phyloP scores from a whole-genome alignment of 2,329 filamentous ascomycete species.

The Camillea tinctor region DNA sequence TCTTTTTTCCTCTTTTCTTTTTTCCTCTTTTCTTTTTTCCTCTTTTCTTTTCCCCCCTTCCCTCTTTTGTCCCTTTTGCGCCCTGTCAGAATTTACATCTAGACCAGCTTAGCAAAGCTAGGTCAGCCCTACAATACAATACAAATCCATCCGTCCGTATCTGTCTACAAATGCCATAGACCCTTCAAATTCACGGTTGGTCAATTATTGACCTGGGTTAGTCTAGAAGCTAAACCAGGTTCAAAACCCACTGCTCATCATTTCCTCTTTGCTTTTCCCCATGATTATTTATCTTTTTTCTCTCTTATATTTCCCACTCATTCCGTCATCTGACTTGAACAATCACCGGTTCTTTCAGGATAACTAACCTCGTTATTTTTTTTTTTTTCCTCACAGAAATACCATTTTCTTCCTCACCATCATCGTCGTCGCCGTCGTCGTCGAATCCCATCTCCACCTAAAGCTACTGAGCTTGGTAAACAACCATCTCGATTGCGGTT shows the following conservation, averaged over 20 bases:
- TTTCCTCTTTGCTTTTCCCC: constrained; percentile 10
- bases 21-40: not conserved
- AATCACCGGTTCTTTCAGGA: not conserved
- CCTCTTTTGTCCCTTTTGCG: too few species aligned
- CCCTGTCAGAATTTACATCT: too few species aligned
- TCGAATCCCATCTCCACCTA: not conserved
- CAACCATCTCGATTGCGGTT: not conserved
- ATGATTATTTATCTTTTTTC: not conserved
- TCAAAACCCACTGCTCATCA: constrained; percentile 6
- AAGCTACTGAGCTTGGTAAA: not conserved
- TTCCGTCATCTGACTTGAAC: not conserved
- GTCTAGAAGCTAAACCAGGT: not conserved
- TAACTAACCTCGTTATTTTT: not conserved
- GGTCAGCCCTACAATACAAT: too few species aligned
- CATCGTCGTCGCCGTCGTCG: too few species aligned
- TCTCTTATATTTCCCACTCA: not conserved
- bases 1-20: not conserved
- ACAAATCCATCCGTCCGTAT: too few species aligned
- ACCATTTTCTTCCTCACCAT: too few species aligned
- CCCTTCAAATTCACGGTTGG: not conserved
- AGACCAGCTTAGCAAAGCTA: too few species aligned
- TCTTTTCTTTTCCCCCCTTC: too few species aligned
- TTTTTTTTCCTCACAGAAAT: not conserved
- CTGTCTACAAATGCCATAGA: not conserved
- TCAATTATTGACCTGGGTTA: not conserved